Percentiles rank a stretch among this genome's conserved stretches.
phyloP scores from a whole-genome alignment of 257 asterid species.

The Rubia yunnanensis region DNA sequence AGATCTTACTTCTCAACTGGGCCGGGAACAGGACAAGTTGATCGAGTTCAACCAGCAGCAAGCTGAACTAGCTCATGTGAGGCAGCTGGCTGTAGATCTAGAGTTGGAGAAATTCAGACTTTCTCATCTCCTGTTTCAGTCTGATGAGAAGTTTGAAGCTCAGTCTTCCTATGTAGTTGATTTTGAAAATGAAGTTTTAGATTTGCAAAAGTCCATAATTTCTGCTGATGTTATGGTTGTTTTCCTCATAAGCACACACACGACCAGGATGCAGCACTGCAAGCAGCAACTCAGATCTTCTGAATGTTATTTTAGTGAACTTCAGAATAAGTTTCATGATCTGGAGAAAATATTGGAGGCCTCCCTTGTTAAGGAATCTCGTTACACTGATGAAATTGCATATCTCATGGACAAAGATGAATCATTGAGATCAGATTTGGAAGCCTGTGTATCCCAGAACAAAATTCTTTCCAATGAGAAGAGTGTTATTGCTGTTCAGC shows the following conservation, averaged over 20 bases:
- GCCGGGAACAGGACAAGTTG: constrained; percentile 29
- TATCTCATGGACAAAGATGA: constrained; percentile 27
- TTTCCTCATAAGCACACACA: constrained; percentile 39
- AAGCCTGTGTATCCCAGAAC: constrained; percentile 38
- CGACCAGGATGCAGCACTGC: constrained; percentile 32
- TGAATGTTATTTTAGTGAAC: constrained; percentile 31
- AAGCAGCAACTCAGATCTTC: constrained; percentile 35
- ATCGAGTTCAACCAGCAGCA: constrained; percentile 33
- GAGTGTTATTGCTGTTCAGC: constrained; percentile 22
- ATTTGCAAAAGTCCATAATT: constrained; percentile 40
- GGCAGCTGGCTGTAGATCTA: constrained; percentile 41
- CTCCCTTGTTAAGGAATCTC: constrained; percentile 37
- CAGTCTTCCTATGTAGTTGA: constrained; percentile 28
- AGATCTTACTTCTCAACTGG: constrained; percentile 47
- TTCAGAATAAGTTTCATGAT: constrained; percentile 36
- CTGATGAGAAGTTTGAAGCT: constrained; percentile 35
- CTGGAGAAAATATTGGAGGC: constrained; percentile 35
- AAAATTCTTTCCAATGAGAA: constrained; percentile 54
- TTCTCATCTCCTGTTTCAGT: constrained; percentile 38
- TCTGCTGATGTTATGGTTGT: constrained; percentile 47
- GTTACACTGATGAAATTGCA: constrained; percentile 35
- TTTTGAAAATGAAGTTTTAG: constrained; percentile 44
- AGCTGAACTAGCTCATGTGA: constrained; percentile 40
- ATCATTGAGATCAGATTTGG: constrained; percentile 45
- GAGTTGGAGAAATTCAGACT: constrained; percentile 60